phyloP scores from a whole-genome alignment of 2,329 filamentous ascomycete species.

The Diplocarpon mali region DNA sequence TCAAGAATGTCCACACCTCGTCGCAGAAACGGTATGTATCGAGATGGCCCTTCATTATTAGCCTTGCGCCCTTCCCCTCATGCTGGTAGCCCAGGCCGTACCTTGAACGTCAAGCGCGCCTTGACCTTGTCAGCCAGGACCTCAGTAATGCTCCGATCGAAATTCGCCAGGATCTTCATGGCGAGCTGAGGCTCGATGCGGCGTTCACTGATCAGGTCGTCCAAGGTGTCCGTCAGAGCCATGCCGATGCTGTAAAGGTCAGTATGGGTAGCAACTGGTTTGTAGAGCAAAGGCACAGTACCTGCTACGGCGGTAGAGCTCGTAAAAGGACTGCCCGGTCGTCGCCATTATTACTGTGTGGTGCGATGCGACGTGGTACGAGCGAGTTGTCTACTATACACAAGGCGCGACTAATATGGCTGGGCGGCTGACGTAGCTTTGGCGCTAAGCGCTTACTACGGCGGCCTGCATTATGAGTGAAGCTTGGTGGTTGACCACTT shows the following conservation, averaged over 20 bases:
- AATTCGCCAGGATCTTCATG: constrained; percentile 95
- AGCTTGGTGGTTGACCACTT: constrained; percentile 1
- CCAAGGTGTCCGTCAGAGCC: constrained; percentile 89
- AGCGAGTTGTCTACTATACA: constrained; percentile 6
- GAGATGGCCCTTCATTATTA: constrained; percentile 64
- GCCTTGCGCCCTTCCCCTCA: constrained; percentile 4
- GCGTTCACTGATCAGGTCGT: constrained; percentile 87
- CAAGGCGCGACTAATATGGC: constrained; percentile 7
- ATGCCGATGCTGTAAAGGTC: constrained; percentile 64
- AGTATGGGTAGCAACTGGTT: constrained; percentile 22
- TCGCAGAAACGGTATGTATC: constrained; percentile 99
- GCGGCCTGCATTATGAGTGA: constrained; percentile 9
- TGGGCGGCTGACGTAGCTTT: constrained; percentile 8
- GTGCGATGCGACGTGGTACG: constrained; percentile 13
- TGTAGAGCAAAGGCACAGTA: constrained; percentile 39
- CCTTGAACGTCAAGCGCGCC: constrained; percentile 88
- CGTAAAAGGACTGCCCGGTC: constrained; percentile 59
- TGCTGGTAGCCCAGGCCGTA: constrained; percentile 29
- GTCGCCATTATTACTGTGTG: constrained; percentile 34
- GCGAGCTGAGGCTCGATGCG: constrained; percentile 96
- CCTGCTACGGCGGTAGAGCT: constrained; percentile 98
- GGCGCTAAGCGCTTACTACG: constrained; percentile 16
- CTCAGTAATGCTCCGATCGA: constrained; percentile 87
- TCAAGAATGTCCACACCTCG: constrained; percentile 98
- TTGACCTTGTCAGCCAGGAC: constrained; percentile 88